phyloP scores from a whole-genome alignment of 2,329 filamentous ascomycete genomes.

The Apiospora arundinis region DNA sequence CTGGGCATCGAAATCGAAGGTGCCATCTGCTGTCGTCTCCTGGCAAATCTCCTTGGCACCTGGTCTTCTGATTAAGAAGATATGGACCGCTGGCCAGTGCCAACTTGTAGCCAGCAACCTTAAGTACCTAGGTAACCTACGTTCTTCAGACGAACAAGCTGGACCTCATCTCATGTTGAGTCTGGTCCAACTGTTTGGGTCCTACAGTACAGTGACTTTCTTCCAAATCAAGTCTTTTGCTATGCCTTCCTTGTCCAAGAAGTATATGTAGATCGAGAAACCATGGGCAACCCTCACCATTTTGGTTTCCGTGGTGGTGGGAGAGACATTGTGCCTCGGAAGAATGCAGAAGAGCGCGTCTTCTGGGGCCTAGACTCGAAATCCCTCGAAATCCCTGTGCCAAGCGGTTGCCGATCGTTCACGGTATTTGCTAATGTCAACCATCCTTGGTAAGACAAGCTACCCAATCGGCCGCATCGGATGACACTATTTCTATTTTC shows the following conservation, averaged over 20 bases:
- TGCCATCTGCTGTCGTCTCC: neutral
- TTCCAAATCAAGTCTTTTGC: too few species aligned
- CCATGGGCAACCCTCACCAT: neutral
- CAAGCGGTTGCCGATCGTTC: constrained; percentile 5
- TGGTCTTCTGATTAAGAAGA: neutral
- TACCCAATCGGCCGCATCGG: constrained; percentile 10
- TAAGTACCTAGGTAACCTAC: too few species aligned
- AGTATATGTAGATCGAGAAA: neutral
- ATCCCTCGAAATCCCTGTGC: constrained; percentile 1
- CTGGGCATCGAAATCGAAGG: neutral
- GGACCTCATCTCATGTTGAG: neutral
- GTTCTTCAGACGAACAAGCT: neutral
- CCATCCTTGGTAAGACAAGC: neutral
- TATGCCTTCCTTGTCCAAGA: too few species aligned
- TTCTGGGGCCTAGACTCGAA: constrained; percentile 2
- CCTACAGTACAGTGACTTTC: too few species aligned
- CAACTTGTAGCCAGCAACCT: too few species aligned
- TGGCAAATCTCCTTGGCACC: neutral
- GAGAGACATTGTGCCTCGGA: constrained; percentile 2
- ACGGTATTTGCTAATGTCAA: neutral
- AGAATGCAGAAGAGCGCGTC: neutral
- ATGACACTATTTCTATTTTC: constrained; percentile 16
- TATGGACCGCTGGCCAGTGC: neutral
- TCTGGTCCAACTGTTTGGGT: neutral
- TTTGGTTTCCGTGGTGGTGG: neutral